Evolutionary conservation across 2,329 filamentous ascomycete genomes (phyloP).

Genomic region (Claviceps capensis): DNA sequence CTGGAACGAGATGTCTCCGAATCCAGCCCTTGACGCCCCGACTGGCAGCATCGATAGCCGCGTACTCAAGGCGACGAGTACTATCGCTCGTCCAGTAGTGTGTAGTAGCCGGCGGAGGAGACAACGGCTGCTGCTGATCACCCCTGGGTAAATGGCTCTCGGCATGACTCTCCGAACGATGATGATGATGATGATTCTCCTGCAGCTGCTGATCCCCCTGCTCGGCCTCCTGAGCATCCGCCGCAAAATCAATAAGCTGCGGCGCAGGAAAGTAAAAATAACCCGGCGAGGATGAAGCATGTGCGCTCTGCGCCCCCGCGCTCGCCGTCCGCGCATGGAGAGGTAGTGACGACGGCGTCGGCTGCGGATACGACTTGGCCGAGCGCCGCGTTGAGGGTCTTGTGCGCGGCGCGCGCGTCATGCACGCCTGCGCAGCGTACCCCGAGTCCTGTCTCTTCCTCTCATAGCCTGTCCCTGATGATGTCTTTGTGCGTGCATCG

Average conservation of each 20-base stretch:
- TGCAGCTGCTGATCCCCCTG: too few species aligned
- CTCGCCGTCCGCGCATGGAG: conserved; percentile 16
- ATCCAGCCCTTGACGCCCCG: conserved; percentile 48
- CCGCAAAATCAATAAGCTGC: conserved; percentile 20
- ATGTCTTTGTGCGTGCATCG: too few species aligned
- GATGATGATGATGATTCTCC: background rate
- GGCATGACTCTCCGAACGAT: background rate
- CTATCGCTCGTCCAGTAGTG: conserved; percentile 56
- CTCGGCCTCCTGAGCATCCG: too few species aligned
- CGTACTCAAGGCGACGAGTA: conserved; percentile 50
- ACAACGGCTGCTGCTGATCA: conserved; percentile 6
- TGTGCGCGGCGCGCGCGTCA: conserved; percentile 13
- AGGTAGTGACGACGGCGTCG: conserved; percentile 17
- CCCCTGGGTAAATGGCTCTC: too few species aligned
- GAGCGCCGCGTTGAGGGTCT: conserved; percentile 29
- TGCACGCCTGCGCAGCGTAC: conserved; percentile 31
- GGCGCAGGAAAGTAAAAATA: conserved; percentile 39
- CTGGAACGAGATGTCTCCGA: conserved; percentile 41
- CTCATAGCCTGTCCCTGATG: background rate
- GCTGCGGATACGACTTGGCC: conserved; percentile 21
- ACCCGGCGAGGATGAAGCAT: conserved; percentile 17
- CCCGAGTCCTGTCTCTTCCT: conserved; percentile 39
- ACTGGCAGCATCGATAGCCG: conserved; percentile 49
- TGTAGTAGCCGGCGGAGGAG: conserved; percentile 39
- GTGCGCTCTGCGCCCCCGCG: conserved; percentile 12